These are phyloP conservation scores for Silene latifolia DNA, from an alignment of 148 eudicot genomes.

Conservation along the genomic window DNA sequence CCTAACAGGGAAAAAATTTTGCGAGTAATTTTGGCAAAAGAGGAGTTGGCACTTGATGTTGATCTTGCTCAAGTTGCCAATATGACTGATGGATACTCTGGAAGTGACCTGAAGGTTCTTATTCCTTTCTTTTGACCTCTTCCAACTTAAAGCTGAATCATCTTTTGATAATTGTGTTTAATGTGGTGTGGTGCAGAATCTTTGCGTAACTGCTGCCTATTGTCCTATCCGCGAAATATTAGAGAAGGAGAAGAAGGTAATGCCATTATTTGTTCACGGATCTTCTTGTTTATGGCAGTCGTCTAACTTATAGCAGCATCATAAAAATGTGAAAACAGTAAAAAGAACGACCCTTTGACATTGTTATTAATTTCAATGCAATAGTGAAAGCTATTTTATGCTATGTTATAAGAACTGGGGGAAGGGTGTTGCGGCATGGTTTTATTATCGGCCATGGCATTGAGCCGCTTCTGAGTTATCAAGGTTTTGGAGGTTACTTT, in stretches of 20 bases:
- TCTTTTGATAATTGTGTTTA: background rate
- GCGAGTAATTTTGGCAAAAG: conserved; percentile 74
- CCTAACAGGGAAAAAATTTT: conserved; percentile 76
- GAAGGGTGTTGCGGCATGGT: no score
- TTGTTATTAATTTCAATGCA: background rate
- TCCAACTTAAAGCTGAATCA: background rate
- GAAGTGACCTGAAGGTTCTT: conserved; percentile 91
- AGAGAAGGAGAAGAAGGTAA: conserved; percentile 84
- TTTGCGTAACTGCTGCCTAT: conserved; percentile 92
- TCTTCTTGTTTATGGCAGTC: background rate
- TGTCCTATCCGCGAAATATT: conserved; percentile 91
- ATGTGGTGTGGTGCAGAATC: conserved; percentile 52
- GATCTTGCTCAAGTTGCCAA: conserved; percentile 70
- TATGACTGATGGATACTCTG: conserved; percentile 87
- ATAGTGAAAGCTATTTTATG: background rate
- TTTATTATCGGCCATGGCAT: no score
- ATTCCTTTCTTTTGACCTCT: background rate
- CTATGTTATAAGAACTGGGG: background rate
- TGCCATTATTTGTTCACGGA: background rate
- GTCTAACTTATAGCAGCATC: background rate
- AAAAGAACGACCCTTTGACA: background rate
- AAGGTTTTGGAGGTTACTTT: no score
- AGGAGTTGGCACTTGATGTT: conserved; percentile 66
- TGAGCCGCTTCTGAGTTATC: no score
- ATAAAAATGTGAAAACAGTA: background rate